Evolutionary conservation across 495 filamentous ascomycete genomes (phyloP), one percentile per base, ranked within the genome.

Genomic region (Neurospora tetrasperma): DNA sequence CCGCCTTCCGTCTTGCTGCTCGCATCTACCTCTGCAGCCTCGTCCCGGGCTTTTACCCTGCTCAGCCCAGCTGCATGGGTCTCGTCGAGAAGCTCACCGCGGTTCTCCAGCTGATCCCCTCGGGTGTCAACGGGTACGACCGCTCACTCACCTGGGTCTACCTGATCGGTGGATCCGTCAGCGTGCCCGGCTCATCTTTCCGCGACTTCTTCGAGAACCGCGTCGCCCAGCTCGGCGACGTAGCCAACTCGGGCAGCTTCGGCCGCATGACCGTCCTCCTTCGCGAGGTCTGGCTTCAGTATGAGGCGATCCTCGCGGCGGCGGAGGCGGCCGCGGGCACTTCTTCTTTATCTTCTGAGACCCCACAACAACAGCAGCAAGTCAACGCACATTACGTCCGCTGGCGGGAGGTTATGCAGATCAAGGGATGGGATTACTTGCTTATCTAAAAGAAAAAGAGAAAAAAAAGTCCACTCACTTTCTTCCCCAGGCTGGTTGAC

Each of bases 371-470:
- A 62, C 72, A 70, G 46, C 71, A 41, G 39, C 10, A 59, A 59
- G 48, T 14, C 73, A 72, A 38, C 71, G 40, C n/a, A 42, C 78
- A 75, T 80, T 88, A 89, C 83, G 88, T 96, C 78, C 93, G 93
- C 87, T 99, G 96, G 96, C 87, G 96, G 83, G 94, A 98, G 82
- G 86, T 96, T 74, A 98, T 98, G 96, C 88, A 88, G 83, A 90
- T 90, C 80, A 95, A 95, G 82, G 89, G 89, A 76, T 97, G 93
- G 94, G 92, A 95, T 79, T 95, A 92, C 85, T 85, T 99, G 79
- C 87, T 99, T 81, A 94, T 98, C 79, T 97, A 86, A 84, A 75
- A 4, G 2, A 69, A 69, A 27, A 31, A 12, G 7, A 11, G 74
- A 71, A 76, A 71, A 38, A 38, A 6, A 35, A 38, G 35, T 38